Evolutionary conservation across 176 grass and related monocot genomes (phyloP), one percentile per base, ranked within the genome.

Genomic region (Zoysia pacifica): DNA sequence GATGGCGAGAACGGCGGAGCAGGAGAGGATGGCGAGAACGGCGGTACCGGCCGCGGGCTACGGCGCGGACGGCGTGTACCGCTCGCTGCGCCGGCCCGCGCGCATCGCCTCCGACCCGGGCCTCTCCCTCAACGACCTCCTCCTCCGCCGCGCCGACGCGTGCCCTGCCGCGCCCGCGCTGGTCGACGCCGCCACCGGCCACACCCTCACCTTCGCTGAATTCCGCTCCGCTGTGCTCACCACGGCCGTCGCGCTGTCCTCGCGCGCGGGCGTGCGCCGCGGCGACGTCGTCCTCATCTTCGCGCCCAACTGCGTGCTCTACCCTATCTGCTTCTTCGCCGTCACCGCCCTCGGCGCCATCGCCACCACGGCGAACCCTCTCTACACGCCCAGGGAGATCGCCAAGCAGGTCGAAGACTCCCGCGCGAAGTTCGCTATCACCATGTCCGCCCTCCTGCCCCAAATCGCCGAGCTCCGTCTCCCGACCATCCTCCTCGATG

Each of bases 321-420:
- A 91, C 80, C 91, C 87, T 0, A 84, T 98, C 78, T 90, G 85
- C 81, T 93, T 98, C 84, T 85, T 94, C 74, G 90, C 90, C 11
- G 52, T 80, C 58, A 65, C 93, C 49, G 85, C 87, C 19, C 80
- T 86, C 62, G 95, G 95, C 48, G 92, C 90, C 83, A 62, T 94
- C 79, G 83, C 66, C 44, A 98, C 87, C 83, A 93, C 95, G 5
- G 92, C 87, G 43, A 98, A 94, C 59, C 95, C 95, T 43, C 71
- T 91, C 40, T 98, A 98, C 36, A 94, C 90, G 42, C 58, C 79
- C 3, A 54, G 77, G 63, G 95, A 98, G 88, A 62, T 98, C 72
- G 40, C 80, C 72, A 94, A 93, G 90, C 95, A 98, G 83, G 95
- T 60, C 15, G 3, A 69, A 62, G 92, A 98, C 73, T 67, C 92